Conservation (phyloP, 306 rosid genomes). For the Citrullus mucosospermus region DNA sequence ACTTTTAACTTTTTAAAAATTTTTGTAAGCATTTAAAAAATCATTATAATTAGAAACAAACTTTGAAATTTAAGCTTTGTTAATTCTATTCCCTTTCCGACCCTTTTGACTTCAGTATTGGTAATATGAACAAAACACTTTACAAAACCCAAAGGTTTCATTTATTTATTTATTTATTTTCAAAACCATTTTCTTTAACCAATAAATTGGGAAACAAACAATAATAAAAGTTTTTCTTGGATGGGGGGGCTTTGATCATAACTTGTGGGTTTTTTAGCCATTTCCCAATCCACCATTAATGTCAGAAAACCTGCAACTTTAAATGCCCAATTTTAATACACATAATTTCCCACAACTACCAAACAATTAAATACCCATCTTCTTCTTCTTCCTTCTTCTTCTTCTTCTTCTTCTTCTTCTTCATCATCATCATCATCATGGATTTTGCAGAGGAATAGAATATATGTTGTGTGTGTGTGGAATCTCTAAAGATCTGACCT, state of each 20-base stretch:
- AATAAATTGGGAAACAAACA: background rate
- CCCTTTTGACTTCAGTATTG: background rate
- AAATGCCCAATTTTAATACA: slow-evolving; percentile 52
- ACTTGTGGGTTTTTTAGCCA: background rate
- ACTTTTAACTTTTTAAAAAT: too few species aligned
- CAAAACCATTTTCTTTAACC: background rate
- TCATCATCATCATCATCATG: background rate
- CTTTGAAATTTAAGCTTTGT: too few species aligned
- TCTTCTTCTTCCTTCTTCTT: background rate
- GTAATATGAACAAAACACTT: background rate
- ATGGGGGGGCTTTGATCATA: background rate
- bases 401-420: background rate
- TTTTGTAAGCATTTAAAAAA: too few species aligned
- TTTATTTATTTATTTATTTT: background rate
- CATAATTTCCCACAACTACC: slow-evolving; percentile 70
- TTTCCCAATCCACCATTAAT: background rate
- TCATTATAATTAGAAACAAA: too few species aligned
- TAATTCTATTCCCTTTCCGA: background rate
- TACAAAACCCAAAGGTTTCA: background rate
- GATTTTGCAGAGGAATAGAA: background rate
- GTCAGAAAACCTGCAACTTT: slow-evolving; percentile 12
- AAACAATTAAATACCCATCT: slow-evolving; percentile 27
- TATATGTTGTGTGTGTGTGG: slow-evolving; percentile 22
- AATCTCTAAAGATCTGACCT: background rate
- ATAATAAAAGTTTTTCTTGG: background rate